A percentile compares a stretch with the other conserved stretches of the same genome.
Conservation (phyloP, 306 rosid genomes). For the Prinsepia uniflora region DNA sequence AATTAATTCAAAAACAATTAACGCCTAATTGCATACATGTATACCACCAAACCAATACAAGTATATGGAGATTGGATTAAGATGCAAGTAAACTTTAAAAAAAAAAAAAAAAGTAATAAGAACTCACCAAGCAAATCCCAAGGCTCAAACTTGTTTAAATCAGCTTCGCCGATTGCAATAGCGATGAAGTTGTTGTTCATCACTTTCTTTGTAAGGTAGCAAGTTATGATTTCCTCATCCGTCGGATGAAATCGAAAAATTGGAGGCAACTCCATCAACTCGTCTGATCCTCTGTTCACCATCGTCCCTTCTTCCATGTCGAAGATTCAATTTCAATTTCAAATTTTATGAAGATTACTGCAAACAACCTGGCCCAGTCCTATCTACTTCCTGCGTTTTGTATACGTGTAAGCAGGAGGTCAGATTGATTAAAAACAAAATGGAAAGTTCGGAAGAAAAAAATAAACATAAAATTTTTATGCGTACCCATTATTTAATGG, state of each 20-base stretch:
- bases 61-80: no score
- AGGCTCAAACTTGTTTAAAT: conserved; percentile 84
- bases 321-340: no score
- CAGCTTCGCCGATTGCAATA: conserved; percentile 80
- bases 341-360: no score
- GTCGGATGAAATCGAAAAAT: conserved; percentile 96
- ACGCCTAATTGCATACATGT: no score
- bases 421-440: no score
- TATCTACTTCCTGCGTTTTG: background rate
- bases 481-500: no score
- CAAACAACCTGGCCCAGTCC: no score
- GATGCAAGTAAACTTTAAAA: no score
- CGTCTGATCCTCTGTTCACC: conserved; percentile 40
- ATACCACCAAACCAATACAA: no score
- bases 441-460: no score
- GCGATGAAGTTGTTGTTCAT: conserved; percentile 56
- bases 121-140: conserved; percentile 89
- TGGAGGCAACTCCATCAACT: conserved; percentile 69
- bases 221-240: conserved; percentile 69
- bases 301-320: conserved; percentile 51
- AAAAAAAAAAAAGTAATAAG: background rate
- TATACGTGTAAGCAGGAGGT: background rate
- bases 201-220: conserved; percentile 63
- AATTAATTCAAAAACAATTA: background rate
- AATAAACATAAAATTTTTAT: no score